These are phyloP conservation scores for Pseudonitzschia multiseries DNA, from an alignment of 108 stramenopile species.

Conservation along the genomic window DNA sequence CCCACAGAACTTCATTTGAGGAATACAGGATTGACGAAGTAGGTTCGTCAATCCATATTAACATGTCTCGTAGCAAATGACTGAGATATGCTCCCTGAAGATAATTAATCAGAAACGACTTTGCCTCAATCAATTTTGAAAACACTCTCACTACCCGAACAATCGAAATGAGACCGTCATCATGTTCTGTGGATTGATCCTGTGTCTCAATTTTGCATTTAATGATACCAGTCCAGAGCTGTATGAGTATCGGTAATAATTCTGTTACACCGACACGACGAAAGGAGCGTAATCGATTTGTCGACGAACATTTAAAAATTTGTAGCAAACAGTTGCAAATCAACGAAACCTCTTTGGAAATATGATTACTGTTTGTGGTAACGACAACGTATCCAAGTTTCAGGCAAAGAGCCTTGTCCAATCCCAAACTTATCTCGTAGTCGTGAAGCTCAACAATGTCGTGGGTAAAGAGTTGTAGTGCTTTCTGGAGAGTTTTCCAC, in stretches of 20 bases:
- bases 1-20: slow-evolving; percentile 11
- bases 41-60: not conserved
- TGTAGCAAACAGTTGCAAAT: slow-evolving; percentile 31
- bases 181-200: not conserved
- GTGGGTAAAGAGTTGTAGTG: slow-evolving; percentile 32
- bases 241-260: slow-evolving; percentile 34
- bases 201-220: not conserved
- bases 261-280: slow-evolving; percentile 38
- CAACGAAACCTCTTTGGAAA: slow-evolving; percentile 18
- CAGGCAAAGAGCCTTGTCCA: slow-evolving; percentile 35
- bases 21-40: not conserved
- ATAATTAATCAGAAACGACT: slow-evolving; percentile 20
- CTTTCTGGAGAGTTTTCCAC: slow-evolving; percentile 20
- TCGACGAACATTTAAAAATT: slow-evolving; percentile 32
- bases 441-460: slow-evolving; percentile 35
- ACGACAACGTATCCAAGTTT: slow-evolving; percentile 42
- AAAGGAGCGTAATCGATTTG: slow-evolving; percentile 35
- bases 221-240: slow-evolving; percentile 25
- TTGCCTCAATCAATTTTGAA: slow-evolving; percentile 38
- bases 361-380: not conserved
- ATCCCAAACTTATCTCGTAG: slow-evolving; percentile 36
- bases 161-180: slow-evolving; percentile 12
- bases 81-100: slow-evolving; percentile 22
- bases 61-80: slow-evolving; percentile 13
- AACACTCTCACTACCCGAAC: slow-evolving; percentile 29